Base-by-base conservation (phyloP, 345 rosid species). In the Durio zibethinus region DNA sequence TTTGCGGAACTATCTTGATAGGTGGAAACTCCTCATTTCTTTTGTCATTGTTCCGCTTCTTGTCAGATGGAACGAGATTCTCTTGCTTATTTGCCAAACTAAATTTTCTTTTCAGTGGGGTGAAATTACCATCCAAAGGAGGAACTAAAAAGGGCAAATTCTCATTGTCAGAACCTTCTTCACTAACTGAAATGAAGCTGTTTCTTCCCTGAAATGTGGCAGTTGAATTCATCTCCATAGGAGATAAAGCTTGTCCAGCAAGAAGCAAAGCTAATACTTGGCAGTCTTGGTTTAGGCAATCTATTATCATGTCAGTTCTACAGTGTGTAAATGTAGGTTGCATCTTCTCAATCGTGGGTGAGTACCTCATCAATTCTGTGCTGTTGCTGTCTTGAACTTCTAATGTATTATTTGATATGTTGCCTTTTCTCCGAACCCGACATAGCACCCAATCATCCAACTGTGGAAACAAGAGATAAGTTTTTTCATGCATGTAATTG, bases 401-500 rank as follows among this genome's bases (percentile, higher is more conserved):
- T 20, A 43, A 27, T 67, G 78, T 33, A 23, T 56, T 71, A 72
- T 60, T 82, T 10, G 73, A n/a, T 16, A 25, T 63, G 36, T 62
- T 77, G 21, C 82, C 54, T 71, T 81, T 87, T 8, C 61, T 79
- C 45, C 86, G 71, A 65, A 89, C 85, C 50, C 88, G 87, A 61
- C 88, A 89, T 10, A 89, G 84, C 36, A 87, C 90, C 88, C 89
- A 85, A 54, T 85, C 89, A 76, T 86, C 91, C 77, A 88, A 63
- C 89, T 88, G 86, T 62, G 50, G 79, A 36, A 70, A 42, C 56
- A 80, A 36, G 59, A 43, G 15, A 25, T 60, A 27, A 29, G 11
- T 2, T 15, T 31, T 62, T 31, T 62, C 21, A 62, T 6, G 40
- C 11, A 31, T 31, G 10, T 12, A 52, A 9, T 31, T 56, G 68